These are phyloP conservation scores for Mycosphaerella sp. DNA, from an alignment of 2,329 filamentous ascomycete genomes.

Conservation along the genomic window DNA sequence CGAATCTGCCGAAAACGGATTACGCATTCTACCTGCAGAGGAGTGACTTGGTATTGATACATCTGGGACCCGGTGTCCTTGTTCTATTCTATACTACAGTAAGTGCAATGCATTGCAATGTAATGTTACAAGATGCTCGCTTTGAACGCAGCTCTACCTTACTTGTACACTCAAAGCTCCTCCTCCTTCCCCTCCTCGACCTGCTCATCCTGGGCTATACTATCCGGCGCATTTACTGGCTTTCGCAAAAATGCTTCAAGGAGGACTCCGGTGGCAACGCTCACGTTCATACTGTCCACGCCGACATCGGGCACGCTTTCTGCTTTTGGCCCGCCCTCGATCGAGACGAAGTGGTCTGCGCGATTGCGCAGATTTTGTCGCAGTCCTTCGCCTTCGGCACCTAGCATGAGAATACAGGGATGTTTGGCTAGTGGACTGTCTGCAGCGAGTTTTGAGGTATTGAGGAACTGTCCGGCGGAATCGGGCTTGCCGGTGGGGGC, in stretches of 20 bases:
- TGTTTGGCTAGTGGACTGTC: constrained; percentile 33
- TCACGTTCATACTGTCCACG: constrained; percentile 90
- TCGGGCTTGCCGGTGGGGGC: constrained; percentile 30
- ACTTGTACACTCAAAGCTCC: neutral
- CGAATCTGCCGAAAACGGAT: too few relatives aligned
- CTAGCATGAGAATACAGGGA: constrained; percentile 74
- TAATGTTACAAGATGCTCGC: neutral
- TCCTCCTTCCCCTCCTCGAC: neutral
- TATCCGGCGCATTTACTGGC: constrained; percentile 10
- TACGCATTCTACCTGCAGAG: too few relatives aligned
- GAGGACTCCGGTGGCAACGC: constrained; percentile 75
- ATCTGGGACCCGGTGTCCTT: too few relatives aligned
- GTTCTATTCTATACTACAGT: too few relatives aligned
- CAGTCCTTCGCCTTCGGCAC: constrained; percentile 72
- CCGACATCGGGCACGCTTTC: constrained; percentile 40
- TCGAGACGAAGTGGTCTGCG: constrained; percentile 59
- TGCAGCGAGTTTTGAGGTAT: constrained; percentile 16
- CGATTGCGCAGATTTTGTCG: constrained; percentile 56
- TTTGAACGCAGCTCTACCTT: neutral
- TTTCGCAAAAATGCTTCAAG: constrained; percentile 55
- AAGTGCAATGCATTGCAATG: too few relatives aligned
- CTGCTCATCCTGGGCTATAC: neutral
- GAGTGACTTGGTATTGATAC: too few relatives aligned
- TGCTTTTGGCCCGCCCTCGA: constrained; percentile 36
- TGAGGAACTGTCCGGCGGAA: constrained; percentile 10